Percentiles rank a stretch among this genome's conserved stretches.
Evolutionary conservation across 2,329 filamentous ascomycete species (phyloP).

Genomic region (Stachybotrys elegans): DNA sequence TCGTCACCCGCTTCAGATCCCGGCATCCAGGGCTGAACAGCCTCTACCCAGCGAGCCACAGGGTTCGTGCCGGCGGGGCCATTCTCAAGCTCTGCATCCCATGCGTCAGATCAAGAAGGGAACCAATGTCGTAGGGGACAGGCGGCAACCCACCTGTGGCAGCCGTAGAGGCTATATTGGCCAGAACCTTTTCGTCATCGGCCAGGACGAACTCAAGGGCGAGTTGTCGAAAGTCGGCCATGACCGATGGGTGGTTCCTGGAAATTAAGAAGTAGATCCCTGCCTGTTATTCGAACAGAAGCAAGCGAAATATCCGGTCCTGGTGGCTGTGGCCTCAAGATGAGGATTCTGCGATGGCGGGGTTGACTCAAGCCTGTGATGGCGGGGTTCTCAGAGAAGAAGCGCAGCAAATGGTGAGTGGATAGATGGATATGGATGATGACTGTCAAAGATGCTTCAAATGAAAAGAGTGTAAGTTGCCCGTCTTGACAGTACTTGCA

Average conservation of each 20-base stretch:
- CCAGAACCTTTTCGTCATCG: slow-evolving; percentile 38
- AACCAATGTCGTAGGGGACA: too few relatives aligned
- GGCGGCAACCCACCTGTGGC: slow-evolving; percentile 37
- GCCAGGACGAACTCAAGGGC: slow-evolving; percentile 50
- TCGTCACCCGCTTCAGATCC: slow-evolving; percentile 32
- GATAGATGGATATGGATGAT: too few relatives aligned
- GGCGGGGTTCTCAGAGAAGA: too few relatives aligned
- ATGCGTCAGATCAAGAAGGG: background rate
- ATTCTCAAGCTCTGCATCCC: slow-evolving; percentile 37
- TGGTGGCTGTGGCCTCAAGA: too few relatives aligned
- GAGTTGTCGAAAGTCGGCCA: slow-evolving; percentile 48
- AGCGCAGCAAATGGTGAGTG: too few relatives aligned
- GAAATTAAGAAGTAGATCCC: background rate
- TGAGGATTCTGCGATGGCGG: background rate
- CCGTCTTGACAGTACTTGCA: too few relatives aligned
- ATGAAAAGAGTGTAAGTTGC: too few relatives aligned
- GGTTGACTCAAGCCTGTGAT: too few relatives aligned
- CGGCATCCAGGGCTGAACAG: slow-evolving; percentile 51
- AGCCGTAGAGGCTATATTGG: slow-evolving; percentile 37
- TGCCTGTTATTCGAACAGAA: too few relatives aligned
- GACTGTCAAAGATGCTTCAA: too few relatives aligned
- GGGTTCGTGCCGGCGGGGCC: slow-evolving; percentile 37
- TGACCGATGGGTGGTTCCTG: slow-evolving; percentile 23
- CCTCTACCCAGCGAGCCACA: slow-evolving; percentile 50
- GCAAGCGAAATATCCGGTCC: too few relatives aligned